Evolutionary conservation across 345 rosid species (phyloP).

Genomic region (Aurinia saxatilis): DNA sequence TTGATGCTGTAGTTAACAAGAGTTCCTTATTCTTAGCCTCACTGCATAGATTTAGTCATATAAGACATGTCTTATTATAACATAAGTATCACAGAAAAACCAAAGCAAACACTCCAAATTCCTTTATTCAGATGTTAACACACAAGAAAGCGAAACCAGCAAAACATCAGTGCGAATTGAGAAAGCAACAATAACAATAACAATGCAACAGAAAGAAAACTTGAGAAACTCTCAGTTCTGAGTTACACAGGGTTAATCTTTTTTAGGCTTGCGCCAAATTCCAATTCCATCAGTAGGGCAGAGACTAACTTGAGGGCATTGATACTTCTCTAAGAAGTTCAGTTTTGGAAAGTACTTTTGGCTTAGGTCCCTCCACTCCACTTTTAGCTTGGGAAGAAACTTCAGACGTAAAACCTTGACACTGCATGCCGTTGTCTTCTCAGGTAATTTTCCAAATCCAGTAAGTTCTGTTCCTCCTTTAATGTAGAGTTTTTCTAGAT

Average conservation of each 20-base stretch:
- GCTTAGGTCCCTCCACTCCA: slow-evolving; percentile 23
- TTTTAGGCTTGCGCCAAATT: slow-evolving; percentile 26
- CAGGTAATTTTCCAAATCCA: not conserved
- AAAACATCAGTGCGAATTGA: slow-evolving; percentile 6
- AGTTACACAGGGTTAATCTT: not conserved
- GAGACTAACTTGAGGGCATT: slow-evolving; percentile 24
- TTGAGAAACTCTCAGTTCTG: not conserved
- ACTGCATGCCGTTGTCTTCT: not conserved
- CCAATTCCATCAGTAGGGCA: slow-evolving; percentile 27
- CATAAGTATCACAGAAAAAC: not conserved
- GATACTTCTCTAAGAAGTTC: slow-evolving; percentile 15
- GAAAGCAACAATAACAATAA: not conserved
- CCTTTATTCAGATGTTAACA: slow-evolving; percentile 12
- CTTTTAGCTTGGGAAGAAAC: slow-evolving; percentile 19
- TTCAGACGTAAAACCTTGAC: slow-evolving; percentile 26
- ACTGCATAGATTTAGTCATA: not conserved
- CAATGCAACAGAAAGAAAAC: not conserved
- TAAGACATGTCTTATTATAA: not conserved
- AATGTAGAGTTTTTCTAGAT: slow-evolving; percentile 27
- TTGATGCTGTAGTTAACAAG: not conserved
- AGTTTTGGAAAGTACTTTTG: slow-evolving; percentile 10
- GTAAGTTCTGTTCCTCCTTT: slow-evolving; percentile 29
- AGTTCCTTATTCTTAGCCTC: not conserved
- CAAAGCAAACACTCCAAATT: slow-evolving; percentile 14
- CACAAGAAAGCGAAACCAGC: slow-evolving; percentile 8